Percentiles rank a stretch among this genome's conserved stretches.
Evolutionary conservation across 768 basidiomycete genomes (phyloP).

Genomic region (Pholiota conissans): DNA sequence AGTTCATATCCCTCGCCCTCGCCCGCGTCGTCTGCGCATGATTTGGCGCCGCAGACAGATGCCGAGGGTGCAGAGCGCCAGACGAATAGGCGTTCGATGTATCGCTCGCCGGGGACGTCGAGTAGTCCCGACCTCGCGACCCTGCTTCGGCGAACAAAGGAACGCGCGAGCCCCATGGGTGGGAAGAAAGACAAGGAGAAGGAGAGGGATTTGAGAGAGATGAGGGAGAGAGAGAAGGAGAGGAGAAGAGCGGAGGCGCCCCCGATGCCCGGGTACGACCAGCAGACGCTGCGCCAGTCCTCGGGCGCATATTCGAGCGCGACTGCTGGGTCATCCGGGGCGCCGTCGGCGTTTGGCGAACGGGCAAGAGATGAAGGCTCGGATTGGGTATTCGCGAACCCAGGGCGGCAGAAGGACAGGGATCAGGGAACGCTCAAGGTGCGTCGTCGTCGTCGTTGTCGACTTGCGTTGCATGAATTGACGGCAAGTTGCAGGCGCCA

Average conservation of each 20-base stretch:
- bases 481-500: slow-evolving; percentile 33
- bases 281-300: slow-evolving; percentile 2
- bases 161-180: slow-evolving; percentile 46
- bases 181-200: slow-evolving; percentile 13
- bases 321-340: slow-evolving; percentile 11
- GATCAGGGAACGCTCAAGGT: slow-evolving; percentile 50
- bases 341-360: slow-evolving; percentile 20
- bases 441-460: slow-evolving; percentile 17
- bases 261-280: not conserved
- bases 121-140: slow-evolving; percentile 92
- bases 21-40: slow-evolving; percentile 55
- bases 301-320: slow-evolving; percentile 15
- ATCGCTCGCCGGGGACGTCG: slow-evolving; percentile 85
- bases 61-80: slow-evolving; percentile 69
- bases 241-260: slow-evolving; percentile 18
- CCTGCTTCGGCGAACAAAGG: slow-evolving; percentile 80
- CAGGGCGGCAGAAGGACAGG: slow-evolving; percentile 42
- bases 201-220: slow-evolving; percentile 16
- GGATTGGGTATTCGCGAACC: slow-evolving; percentile 49
- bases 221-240: slow-evolving; percentile 13
- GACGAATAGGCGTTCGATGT: slow-evolving; percentile 81
- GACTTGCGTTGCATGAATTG: slow-evolving; percentile 5
- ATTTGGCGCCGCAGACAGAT: slow-evolving; percentile 53
- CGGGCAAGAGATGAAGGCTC: slow-evolving; percentile 31
- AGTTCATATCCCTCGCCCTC: slow-evolving; percentile 29